These are phyloP conservation scores for Cyanodermella asteris DNA, from an alignment of 2,329 filamentous ascomycete species.

Conservation along the genomic window DNA sequence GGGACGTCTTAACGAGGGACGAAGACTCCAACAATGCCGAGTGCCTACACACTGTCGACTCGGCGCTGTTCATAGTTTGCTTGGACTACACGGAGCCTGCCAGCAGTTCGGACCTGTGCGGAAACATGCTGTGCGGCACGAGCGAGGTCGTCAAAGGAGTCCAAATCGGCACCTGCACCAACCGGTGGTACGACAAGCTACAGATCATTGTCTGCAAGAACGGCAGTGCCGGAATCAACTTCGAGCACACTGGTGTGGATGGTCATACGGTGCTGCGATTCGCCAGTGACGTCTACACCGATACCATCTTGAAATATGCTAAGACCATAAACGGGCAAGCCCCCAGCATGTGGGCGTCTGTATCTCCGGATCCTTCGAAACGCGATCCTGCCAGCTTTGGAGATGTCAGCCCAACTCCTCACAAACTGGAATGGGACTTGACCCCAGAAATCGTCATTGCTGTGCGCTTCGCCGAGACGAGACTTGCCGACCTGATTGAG, in stretches of 20 bases:
- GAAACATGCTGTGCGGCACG: slow-evolving; percentile 95
- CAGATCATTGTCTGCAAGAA: slow-evolving; percentile 99
- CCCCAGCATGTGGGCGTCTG: slow-evolving; percentile 75
- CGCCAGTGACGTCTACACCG: slow-evolving; percentile 88
- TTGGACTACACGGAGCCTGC: slow-evolving; percentile 78
- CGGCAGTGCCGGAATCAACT: slow-evolving; percentile 95
- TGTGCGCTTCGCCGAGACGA: slow-evolving; percentile 82
- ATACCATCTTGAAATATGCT: slow-evolving; percentile 89
- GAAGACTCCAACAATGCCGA: slow-evolving; percentile 86
- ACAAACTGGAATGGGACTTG: slow-evolving; percentile 98
- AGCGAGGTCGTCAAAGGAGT: slow-evolving; percentile 81
- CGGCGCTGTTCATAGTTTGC: slow-evolving; percentile 77
- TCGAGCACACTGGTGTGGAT: slow-evolving; percentile 94
- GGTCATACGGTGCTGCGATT: slow-evolving; percentile 93
- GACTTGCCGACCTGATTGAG: slow-evolving; percentile 79
- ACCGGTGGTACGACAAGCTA: slow-evolving; percentile 97
- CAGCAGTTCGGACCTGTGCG: slow-evolving; percentile 66
- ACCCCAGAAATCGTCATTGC: slow-evolving; percentile 75
- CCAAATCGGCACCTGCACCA: slow-evolving; percentile 92
- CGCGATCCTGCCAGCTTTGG: slow-evolving; percentile 79
- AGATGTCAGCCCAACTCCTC: slow-evolving; percentile 78
- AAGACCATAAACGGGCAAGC: slow-evolving; percentile 87
- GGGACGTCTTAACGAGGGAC: slow-evolving; percentile 71
- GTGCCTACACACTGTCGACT: slow-evolving; percentile 86
- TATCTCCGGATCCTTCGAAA: slow-evolving; percentile 79